Base-by-base conservation (phyloP, 768 basidiomycete species). In the Panaeolus papilionaceus region DNA sequence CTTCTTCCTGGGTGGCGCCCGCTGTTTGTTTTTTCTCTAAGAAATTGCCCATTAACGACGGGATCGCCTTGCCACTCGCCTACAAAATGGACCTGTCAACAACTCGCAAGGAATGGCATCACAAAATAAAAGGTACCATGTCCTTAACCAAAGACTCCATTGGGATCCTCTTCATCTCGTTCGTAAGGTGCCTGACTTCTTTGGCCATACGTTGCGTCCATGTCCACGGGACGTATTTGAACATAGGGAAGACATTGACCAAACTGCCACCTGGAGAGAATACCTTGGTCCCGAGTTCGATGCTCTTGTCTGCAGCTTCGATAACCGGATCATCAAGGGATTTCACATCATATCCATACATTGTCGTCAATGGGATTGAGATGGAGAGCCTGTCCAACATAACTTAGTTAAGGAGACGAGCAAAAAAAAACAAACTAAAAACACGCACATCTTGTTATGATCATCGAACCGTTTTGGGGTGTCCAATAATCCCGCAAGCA, bases 401-500 rank as follows among this genome's bases (percentile, higher is more conserved):
- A 23, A 33, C 23, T 23, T 33, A 33, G 33, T 33, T 33, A 33
- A 33, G 3, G 33, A 33, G 33, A 5, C 33, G 5, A 33, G 5
- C 33, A 33, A 33, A 33, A 3, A 33, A 3, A 5, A 33, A 33
- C 2, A 5, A 33, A 33, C 33, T 33, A 33, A 33, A 33, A 33
- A 3, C 33, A 33, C 64, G 10, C 37, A 62, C 45, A 67, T n/a
- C 33, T 42, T 65, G 37, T 47, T 64, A 38, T 72, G 71, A 14
- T 51, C 58, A 2, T 66, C 63, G 33, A 69, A 66, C 1, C 61
- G 23, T 10, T 68, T 61, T 1, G 71, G 38, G 38, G 65, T 51
- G 28, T 28, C 33, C 44, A 64, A 33, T 9, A 83, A 63, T 23
- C 73, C 75, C 28, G 63, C 71, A 2, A 81, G 71, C 40, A 83